Percentiles rank a stretch among this genome's conserved stretches.
phyloP scores from a whole-genome alignment of 2,329 filamentous ascomycete genomes.

The Aspergillus melleus region DNA sequence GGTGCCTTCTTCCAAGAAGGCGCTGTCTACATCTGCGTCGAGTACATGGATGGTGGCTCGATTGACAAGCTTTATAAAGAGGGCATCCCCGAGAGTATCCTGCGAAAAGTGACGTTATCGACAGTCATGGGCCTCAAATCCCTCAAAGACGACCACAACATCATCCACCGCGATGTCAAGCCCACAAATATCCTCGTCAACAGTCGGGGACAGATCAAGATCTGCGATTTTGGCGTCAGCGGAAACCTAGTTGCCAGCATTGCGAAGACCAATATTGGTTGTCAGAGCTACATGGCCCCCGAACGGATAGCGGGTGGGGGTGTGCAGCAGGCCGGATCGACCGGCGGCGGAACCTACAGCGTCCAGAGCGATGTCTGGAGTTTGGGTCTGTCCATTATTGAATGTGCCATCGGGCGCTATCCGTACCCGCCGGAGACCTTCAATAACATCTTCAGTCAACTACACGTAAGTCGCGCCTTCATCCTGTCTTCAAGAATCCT shows the following conservation, averaged over 20 bases:
- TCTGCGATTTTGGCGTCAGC: conserved; percentile 97
- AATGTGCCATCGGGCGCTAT: conserved; percentile 91
- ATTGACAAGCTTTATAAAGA: conserved; percentile 94
- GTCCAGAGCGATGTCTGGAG: conserved; percentile 99
- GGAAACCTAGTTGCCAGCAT: conserved; percentile 97
- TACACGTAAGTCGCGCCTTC: conserved; percentile 71
- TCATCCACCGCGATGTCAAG: conserved; percentile 98
- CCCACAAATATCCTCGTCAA: conserved; percentile 98
- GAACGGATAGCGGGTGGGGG: conserved; percentile 90
- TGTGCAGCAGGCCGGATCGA: conserved; percentile 68
- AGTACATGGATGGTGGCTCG: conserved; percentile 98
- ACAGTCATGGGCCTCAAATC: conserved; percentile 90
- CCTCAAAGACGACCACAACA: conserved; percentile 97
- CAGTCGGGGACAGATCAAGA: conserved; percentile 87
- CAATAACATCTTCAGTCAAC: conserved; percentile 96
- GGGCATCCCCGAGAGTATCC: conserved; percentile 82
- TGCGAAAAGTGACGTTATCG: conserved; percentile 86
- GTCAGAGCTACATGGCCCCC: conserved; percentile 98
- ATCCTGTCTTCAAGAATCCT: background rate
- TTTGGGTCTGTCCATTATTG: conserved; percentile 88
- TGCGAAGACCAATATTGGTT: conserved; percentile 97
- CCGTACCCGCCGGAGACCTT: conserved; percentile 97
- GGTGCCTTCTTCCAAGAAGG: conserved; percentile 99
- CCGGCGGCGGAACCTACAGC: conserved; percentile 83
- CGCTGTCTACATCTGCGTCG: conserved; percentile 98